Conservation (phyloP, 768 basidiomycete species). For the Mycena kentingensis region DNA sequence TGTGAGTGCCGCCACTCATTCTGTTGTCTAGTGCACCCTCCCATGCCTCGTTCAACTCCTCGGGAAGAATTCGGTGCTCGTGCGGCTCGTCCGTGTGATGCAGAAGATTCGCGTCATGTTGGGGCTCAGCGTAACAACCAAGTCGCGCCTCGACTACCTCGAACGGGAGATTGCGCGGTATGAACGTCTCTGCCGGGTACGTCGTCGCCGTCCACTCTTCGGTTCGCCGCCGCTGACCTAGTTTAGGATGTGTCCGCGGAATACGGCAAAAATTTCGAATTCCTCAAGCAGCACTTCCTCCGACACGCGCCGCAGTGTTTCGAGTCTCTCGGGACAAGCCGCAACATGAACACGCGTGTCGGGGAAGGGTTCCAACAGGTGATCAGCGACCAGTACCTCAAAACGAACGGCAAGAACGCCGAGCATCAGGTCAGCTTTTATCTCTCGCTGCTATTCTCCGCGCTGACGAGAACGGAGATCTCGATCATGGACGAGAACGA, state of each 20-base stretch:
- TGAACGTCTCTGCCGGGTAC: conserved; percentile 13
- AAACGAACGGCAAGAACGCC: conserved; percentile 33
- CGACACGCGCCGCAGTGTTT: conserved; percentile 29
- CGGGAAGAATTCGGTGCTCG: conserved; percentile 26
- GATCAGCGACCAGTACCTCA: conserved; percentile 27
- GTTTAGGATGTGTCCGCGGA: conserved; percentile 22
- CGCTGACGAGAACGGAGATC: conserved; percentile 21
- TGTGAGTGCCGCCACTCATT: too few relatives aligned
- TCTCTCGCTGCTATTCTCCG: neutral
- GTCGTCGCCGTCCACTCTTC: neutral
- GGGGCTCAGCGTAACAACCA: conserved; percentile 30
- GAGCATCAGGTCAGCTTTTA: conserved; percentile 30
- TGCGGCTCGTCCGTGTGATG: conserved; percentile 30
- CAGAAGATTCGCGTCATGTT: conserved; percentile 26
- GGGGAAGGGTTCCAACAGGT: conserved; percentile 37
- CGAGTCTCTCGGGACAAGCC: conserved; percentile 28
- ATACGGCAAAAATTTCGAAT: conserved; percentile 32
- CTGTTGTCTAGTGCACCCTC: conserved; percentile 29
- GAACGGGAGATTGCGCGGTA: conserved; percentile 18
- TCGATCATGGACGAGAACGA: conserved; percentile 29
- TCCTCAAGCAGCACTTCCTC: conserved; percentile 31
- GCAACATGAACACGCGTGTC: conserved; percentile 31
- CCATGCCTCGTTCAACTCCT: conserved; percentile 32
- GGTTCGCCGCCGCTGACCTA: neutral
- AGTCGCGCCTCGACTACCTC: conserved; percentile 25